Conservation (phyloP, 805 yeast species). For the Teunomyces tritomae region DNA sequence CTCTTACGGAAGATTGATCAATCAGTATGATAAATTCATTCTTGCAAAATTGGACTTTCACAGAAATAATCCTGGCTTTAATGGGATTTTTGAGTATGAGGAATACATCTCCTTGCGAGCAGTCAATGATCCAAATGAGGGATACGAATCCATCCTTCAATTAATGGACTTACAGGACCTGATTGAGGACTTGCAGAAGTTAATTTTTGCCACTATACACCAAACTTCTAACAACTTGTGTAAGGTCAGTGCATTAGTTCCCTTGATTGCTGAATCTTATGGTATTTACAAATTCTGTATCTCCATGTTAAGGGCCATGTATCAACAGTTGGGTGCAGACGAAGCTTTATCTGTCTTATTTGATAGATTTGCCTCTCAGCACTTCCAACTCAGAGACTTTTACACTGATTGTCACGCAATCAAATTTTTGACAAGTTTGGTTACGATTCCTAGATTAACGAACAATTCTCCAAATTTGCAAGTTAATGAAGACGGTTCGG, state of each 20-base stretch:
- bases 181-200: slow-evolving; percentile 72
- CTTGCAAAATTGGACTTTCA: slow-evolving; percentile 79
- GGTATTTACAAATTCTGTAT: slow-evolving; percentile 89
- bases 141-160: slow-evolving; percentile 85
- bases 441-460: slow-evolving; percentile 71
- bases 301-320: slow-evolving; percentile 88
- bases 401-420: slow-evolving; percentile 88
- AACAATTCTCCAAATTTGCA: slow-evolving; percentile 58
- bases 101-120: slow-evolving; percentile 86
- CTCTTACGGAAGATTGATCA: slow-evolving; percentile 69
- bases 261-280: slow-evolving; percentile 85
- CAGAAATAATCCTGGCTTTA: slow-evolving; percentile 80
- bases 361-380: slow-evolving; percentile 70
- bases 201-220: slow-evolving; percentile 69
- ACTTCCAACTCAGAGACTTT: slow-evolving; percentile 70
- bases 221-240: slow-evolving; percentile 66
- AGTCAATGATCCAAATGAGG: slow-evolving; percentile 93
- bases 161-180: slow-evolving; percentile 83
- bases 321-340: slow-evolving; percentile 65
- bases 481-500: slow-evolving; percentile 41
- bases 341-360: slow-evolving; percentile 76
- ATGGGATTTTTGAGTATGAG: slow-evolving; percentile 94
- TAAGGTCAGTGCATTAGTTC: slow-evolving; percentile 82
- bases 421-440: slow-evolving; percentile 74
- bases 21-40: slow-evolving; percentile 70